Evolutionary conservation across 805 yeast species (phyloP), one percentile per base, ranked within the genome.

Genomic region (Metschnikowia peoriensis): DNA sequence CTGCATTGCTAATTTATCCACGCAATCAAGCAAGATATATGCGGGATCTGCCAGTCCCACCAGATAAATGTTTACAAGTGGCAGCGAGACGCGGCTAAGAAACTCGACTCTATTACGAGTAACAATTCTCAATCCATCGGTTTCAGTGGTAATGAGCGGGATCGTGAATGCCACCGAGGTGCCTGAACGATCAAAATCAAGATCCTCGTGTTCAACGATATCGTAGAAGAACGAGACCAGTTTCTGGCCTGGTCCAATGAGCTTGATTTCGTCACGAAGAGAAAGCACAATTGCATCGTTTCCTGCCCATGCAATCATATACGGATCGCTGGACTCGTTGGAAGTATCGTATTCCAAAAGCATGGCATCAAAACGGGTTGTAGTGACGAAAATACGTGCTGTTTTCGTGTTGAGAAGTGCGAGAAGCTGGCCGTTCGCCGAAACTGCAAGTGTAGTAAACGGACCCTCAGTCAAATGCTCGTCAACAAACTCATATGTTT

Each of bases 21-120:
- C 64, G 8, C 97, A 87, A 68, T 92, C 97, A 8, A 89, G 70
- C 35, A 94, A 70, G 27, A 93, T 86, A 1, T 96, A 89, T 34
- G 94, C 79, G 1, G 97, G 88, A 35, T 88, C 79, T 0, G 89
- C 79, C 0, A 97, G 89, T 0, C 98, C 99, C 45, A 92, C 82
- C 61, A 81, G 82, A 67, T 90, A 90, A 7, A 89, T 77, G 38
- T 84, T 83, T 3, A 79, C 76, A 0, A 88, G 81, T 0, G 73
- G 66, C 2, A 72, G 71, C 0, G 82, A 76, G 0, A 94, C 96
- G 55, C 85, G 78, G 7, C 85, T 72, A 9, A 91, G 64, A 50
- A 88, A 81, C 55, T 85, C 86, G 14, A 88, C 72, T 41, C 79
- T 77, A 8, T 75, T 76, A 3, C 70, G 62, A 0, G 89, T 83